Percentiles rank a stretch among this genome's conserved stretches.
Evolutionary conservation across 2,329 filamentous ascomycete genomes (phyloP).

Genomic region (Tolypocladium cylindrosporum): DNA sequence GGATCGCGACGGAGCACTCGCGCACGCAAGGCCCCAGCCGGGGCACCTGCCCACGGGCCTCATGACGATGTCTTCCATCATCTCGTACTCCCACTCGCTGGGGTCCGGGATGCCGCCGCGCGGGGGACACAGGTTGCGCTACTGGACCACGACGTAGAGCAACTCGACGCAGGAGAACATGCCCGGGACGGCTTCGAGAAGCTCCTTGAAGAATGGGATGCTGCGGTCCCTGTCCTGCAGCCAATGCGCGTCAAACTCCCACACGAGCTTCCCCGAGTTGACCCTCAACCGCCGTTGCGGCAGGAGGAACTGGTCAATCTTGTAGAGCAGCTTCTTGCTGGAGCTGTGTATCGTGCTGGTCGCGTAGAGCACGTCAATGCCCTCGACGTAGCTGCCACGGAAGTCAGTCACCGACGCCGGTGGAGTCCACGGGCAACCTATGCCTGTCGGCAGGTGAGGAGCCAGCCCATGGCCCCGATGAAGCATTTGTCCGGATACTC

Average conservation of each 20-base stretch:
- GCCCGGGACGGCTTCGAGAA: constrained; percentile 8
- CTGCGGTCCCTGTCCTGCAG: background rate
- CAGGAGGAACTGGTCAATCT: constrained; percentile 8
- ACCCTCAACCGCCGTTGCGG: constrained; percentile 12
- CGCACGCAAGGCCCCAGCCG: constrained; percentile 6
- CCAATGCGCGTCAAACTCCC: constrained; percentile 10
- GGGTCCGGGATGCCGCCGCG: background rate
- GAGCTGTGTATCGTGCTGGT: constrained; percentile 16
- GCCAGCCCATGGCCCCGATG: constrained; percentile 20
- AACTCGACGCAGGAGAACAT: constrained; percentile 7
- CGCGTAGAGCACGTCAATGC: constrained; percentile 17
- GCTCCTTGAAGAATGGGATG: constrained; percentile 4
- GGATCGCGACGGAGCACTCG: constrained; percentile 13
- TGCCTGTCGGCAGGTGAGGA: constrained; percentile 19
- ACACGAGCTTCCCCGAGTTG: constrained; percentile 13
- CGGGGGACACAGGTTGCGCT: too few relatives aligned
- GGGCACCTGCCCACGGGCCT: constrained; percentile 9
- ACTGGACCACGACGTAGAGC: constrained; percentile 10
- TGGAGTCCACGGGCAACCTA: constrained; percentile 1
- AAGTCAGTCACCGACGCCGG: too few relatives aligned
- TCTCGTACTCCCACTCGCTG: background rate
- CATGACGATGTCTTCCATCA: constrained; percentile 1
- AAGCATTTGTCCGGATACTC: constrained; percentile 8
- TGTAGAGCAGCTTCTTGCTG: constrained; percentile 10
- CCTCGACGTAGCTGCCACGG: constrained; percentile 15